These are phyloP conservation scores for Castanea sativa DNA, from an alignment of 306 rosid genomes.

Conservation along the genomic window DNA sequence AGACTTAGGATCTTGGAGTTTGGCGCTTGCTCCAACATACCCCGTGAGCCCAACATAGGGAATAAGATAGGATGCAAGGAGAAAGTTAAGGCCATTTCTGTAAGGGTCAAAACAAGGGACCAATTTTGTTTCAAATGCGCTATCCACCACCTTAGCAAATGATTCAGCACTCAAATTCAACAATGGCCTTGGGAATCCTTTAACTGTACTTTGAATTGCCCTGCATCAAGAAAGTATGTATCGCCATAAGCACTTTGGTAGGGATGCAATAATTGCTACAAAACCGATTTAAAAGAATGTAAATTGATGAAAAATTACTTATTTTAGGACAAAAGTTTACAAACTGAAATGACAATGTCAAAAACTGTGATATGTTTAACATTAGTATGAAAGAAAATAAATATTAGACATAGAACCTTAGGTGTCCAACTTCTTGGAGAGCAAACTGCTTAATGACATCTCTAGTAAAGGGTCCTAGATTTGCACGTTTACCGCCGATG, in stretches of 20 bases:
- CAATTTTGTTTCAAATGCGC: slow-evolving; percentile 47
- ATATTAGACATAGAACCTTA: slow-evolving; percentile 43
- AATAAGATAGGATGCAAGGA: slow-evolving; percentile 69
- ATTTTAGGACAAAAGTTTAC: no score
- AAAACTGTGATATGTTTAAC: no score
- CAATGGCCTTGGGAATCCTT: slow-evolving; percentile 79
- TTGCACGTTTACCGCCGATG: slow-evolving; percentile 48
- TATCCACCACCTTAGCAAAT: slow-evolving; percentile 48
- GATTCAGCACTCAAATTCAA: slow-evolving; percentile 50
- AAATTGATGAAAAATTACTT: no score
- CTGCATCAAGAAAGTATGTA: slow-evolving; percentile 20
- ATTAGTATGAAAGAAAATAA: background rate
- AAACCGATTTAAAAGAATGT: no score
- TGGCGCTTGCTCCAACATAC: slow-evolving; percentile 74
- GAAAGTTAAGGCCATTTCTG: slow-evolving; percentile 49
- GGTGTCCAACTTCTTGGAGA: slow-evolving; percentile 68
- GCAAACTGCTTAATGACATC: slow-evolving; percentile 58
- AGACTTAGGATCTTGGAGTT: slow-evolving; percentile 36
- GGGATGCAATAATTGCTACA: no score
- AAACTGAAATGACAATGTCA: no score
- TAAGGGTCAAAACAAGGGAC: slow-evolving; percentile 77
- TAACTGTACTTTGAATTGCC: slow-evolving; percentile 53
- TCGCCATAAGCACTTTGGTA: no score
- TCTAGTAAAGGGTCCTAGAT: slow-evolving; percentile 17
- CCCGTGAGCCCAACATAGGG: slow-evolving; percentile 97